Evolutionary conservation across 1,284 basidiomycete genomes (phyloP).

Genomic region (Coniferiporia sulphurascens): DNA sequence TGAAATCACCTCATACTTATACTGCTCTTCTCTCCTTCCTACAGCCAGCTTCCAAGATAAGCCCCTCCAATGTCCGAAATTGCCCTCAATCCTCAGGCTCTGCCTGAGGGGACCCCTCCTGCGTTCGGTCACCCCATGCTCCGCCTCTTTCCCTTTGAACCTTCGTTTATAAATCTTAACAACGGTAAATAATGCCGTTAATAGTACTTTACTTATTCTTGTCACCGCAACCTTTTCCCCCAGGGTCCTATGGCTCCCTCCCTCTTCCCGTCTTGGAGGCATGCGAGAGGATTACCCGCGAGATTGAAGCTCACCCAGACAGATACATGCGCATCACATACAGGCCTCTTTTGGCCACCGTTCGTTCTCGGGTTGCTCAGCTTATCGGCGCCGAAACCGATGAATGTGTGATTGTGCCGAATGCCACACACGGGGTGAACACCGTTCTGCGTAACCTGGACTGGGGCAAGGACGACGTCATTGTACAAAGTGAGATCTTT

Average conservation of each 20-base stretch:
- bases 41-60: too few relatives aligned
- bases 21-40: too few relatives aligned
- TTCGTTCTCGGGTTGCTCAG: conserved; percentile 49
- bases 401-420: conserved; percentile 64
- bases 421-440: conserved; percentile 63
- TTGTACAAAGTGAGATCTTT: conserved; percentile 38
- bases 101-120: conserved; percentile 29
- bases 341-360: conserved; percentile 36
- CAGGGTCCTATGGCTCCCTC: conserved; percentile 67
- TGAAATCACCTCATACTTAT: too few relatives aligned
- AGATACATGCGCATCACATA: conserved; percentile 48
- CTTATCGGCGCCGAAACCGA: conserved; percentile 55
- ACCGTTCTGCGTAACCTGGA: conserved; percentile 61
- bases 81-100: too few relatives aligned
- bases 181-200: conserved; percentile 38
- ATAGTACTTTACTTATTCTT: not conserved
- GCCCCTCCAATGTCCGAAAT: too few relatives aligned
- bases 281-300: conserved; percentile 38
- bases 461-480: conserved; percentile 47
- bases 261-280: conserved; percentile 56
- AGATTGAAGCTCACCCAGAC: conserved; percentile 61
- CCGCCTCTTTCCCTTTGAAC: conserved; percentile 54
- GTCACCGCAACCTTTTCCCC: not conserved
- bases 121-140: conserved; percentile 56
- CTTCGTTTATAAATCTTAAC: conserved; percentile 62